Conservation (phyloP, 495 filamentous ascomycete species). For the Lindgomyces ingoldianus region DNA sequence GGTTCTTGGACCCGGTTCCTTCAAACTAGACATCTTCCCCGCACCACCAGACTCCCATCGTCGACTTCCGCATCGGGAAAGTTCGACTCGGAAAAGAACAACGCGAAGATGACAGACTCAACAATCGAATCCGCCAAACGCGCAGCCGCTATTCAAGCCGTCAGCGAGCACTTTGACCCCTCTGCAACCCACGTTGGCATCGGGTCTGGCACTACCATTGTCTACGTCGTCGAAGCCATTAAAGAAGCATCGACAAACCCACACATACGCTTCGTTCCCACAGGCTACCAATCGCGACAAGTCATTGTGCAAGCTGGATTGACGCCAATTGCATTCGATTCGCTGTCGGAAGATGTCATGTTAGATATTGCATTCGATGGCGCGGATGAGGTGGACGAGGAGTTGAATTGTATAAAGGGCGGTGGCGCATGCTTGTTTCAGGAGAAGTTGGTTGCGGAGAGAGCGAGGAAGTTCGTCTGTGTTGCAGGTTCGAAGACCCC, state of each 20-base stretch:
- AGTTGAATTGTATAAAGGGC: constrained; percentile 95
- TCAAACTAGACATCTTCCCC: neutral
- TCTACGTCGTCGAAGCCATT: constrained; percentile 96
- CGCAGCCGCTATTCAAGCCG: constrained; percentile 78
- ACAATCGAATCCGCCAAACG: constrained; percentile 79
- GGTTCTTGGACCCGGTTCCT: neutral
- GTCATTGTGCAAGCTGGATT: constrained; percentile 78
- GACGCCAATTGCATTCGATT: constrained; percentile 72
- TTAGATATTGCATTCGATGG: constrained; percentile 92
- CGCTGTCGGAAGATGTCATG: constrained; percentile 58
- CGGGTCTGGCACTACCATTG: constrained; percentile 88
- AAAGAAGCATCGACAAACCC: constrained; percentile 52
- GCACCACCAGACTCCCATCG: constrained; percentile 1
- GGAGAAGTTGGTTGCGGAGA: constrained; percentile 90
- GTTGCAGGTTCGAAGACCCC: constrained; percentile 68
- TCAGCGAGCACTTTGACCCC: constrained; percentile 77
- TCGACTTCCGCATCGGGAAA: neutral
- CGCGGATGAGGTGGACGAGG: constrained; percentile 94
- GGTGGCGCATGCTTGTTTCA: constrained; percentile 96
- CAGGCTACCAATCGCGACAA: constrained; percentile 84
- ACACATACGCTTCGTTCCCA: constrained; percentile 71
- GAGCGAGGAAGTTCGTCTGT: constrained; percentile 85
- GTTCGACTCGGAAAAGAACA: constrained; percentile 12
- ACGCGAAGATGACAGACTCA: constrained; percentile 33
- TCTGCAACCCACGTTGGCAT: constrained; percentile 80